Conservation (phyloP, 331 rosid genomes). For the Prunus yedoensis region DNA sequence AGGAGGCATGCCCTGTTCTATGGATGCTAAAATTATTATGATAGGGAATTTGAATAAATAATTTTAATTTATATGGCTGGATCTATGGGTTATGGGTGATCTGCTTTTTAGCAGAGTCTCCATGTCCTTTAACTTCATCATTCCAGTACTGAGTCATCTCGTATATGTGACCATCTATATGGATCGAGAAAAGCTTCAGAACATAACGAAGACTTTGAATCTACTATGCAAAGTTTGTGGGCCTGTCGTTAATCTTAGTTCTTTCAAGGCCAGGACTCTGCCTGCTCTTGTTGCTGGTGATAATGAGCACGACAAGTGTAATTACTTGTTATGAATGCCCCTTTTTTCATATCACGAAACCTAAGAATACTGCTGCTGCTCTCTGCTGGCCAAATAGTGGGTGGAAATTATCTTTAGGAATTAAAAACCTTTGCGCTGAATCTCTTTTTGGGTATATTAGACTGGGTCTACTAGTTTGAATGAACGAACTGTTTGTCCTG, state of each 20-base stretch:
- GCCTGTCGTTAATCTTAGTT: slow-evolving; percentile 17
- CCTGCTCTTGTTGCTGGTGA: slow-evolving; percentile 10
- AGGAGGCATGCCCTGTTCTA: neutral
- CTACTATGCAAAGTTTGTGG: neutral
- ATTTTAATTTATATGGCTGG: slow-evolving; percentile 18
- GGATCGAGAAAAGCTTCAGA: slow-evolving; percentile 16
- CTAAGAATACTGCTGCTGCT: slow-evolving; percentile 7
- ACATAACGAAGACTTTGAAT: slow-evolving; percentile 19
- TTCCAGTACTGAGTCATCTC: slow-evolving; percentile 10
- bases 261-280: slow-evolving; percentile 10
- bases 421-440: neutral
- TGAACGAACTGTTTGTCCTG: slow-evolving; percentile 7
- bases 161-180: slow-evolving; percentile 7
- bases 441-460: slow-evolving; percentile 13
- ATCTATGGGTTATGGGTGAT: slow-evolving; percentile 27
- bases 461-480: neutral
- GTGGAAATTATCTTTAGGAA: slow-evolving; percentile 1
- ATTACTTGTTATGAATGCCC: slow-evolving; percentile 10
- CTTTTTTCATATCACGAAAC: neutral
- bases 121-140: slow-evolving; percentile 13
- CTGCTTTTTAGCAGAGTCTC: slow-evolving; percentile 10
- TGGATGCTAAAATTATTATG: neutral
- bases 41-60: neutral
- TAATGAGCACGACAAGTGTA: slow-evolving; percentile 13
- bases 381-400: neutral